These are phyloP conservation scores for Wickerhamiella brachini DNA, from an alignment of 805 yeast genomes.

Conservation along the genomic window DNA sequence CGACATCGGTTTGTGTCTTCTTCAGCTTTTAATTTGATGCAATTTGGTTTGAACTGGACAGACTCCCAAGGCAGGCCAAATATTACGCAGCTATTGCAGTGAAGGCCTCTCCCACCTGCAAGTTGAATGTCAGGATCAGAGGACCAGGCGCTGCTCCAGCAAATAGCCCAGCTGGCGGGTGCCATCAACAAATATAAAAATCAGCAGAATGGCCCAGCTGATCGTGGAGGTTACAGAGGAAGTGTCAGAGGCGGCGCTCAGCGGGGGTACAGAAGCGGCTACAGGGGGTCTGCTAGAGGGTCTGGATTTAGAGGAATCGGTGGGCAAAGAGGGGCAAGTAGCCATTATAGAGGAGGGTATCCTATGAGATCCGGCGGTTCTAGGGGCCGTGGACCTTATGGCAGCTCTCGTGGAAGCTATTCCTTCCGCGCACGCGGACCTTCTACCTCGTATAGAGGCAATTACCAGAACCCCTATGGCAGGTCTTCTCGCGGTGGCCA, in stretches of 20 bases:
- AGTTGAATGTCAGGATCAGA: neutral
- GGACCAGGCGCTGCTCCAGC: conserved; percentile 2
- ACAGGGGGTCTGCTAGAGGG: neutral
- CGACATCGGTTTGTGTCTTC: neutral
- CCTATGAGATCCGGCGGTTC: neutral
- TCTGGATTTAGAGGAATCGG: neutral
- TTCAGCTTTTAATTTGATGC: no score
- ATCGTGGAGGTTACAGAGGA: conserved; percentile 3
- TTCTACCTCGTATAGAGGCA: neutral
- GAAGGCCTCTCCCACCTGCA: neutral
- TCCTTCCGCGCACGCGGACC: neutral
- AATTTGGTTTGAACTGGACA: no score
- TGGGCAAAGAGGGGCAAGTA: neutral
- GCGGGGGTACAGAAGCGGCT: neutral
- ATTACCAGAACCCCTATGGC: neutral
- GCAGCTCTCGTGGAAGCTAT: neutral
- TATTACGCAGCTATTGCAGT: no score
- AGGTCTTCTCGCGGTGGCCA: neutral
- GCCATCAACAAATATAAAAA: conserved; percentile 5
- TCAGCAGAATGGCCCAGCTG: conserved; percentile 2
- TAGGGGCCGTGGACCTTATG: neutral
- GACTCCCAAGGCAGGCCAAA: no score
- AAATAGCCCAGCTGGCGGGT: conserved; percentile 9
- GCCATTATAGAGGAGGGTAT: neutral
- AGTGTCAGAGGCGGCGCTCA: neutral